Evolutionary conservation across 148 eudicot genomes (phyloP), one percentile per base, ranked within the genome.

Genomic region (Persicaria maculosa): DNA sequence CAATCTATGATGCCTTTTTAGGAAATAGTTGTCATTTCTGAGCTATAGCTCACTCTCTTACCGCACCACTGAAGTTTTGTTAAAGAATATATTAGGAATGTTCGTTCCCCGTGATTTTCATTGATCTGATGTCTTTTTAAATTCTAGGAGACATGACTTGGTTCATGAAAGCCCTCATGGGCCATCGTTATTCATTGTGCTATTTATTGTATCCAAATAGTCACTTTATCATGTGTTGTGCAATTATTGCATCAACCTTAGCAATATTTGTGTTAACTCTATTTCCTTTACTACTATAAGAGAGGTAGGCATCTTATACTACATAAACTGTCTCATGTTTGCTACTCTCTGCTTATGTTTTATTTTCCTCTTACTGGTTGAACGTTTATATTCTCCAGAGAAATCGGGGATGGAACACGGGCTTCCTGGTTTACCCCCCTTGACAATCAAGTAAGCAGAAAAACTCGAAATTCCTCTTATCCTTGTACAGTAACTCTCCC

Each of bases 381-480:
- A 31, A 31, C 40, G 0, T 31, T 2, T 31, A 31, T 31, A 31
- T 31, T 31, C 40, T 31, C 40, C 77, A 95, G 98, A 36, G 98
- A 92, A 85, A 87, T 95, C 71, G 97, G 98, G 72, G 77, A 84
- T 80, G 96, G 97, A 68, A 4, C 82, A 71, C 88, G 93, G 96
- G 93, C 89, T 83, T 92, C 98, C 75, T 95, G 98, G 98, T 89
- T 92, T 83, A 90, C 72, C 84, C 96, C 97, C 73, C 84, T 95
- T 44, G 80, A 83, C 47, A 84, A 92, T 54, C 98, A 94, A 90
- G 98, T 94, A 75, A 59, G 68, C 9, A 40, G 5, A 20, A 55
- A 14, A 19, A 71, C 9, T 1, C 9, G 17, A 45, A 45, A 6
- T 11, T 15, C 19, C 50, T 46, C 19, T 68, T 9, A 3, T 5